phyloP scores from a whole-genome alignment of 2,329 filamentous ascomycete species.

The Nothophaeocryptopus gaeumannii region DNA sequence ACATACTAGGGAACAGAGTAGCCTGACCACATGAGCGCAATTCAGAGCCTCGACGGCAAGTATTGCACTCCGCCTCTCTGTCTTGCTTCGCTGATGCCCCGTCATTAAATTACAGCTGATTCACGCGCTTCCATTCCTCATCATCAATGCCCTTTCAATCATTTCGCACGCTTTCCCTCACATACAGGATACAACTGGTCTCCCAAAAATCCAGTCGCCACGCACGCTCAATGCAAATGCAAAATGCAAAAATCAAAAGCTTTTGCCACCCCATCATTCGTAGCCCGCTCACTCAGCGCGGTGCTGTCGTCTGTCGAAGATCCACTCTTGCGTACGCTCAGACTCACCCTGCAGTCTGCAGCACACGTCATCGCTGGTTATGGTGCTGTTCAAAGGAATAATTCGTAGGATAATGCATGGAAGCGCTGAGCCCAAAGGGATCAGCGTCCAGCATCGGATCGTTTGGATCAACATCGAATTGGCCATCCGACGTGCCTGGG shows the following conservation, averaged over 20 bases:
- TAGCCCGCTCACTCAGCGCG: constrained; percentile 18
- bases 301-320: constrained; percentile 13
- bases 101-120: too few species aligned
- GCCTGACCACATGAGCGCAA: too few species aligned
- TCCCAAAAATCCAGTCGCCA: constrained; percentile 16
- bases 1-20: too few species aligned
- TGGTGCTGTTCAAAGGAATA: constrained; percentile 26
- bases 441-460: constrained; percentile 89
- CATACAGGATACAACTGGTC: neutral
- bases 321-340: constrained; percentile 1
- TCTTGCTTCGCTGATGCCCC: too few species aligned
- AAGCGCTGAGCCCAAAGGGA: constrained; percentile 87
- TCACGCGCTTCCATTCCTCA: too few species aligned
- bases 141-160: too few species aligned
- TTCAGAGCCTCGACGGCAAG: too few species aligned
- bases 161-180: too few species aligned
- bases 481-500: constrained; percentile 26
- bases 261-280: constrained; percentile 12
- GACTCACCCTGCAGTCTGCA: neutral
- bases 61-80: too few species aligned
- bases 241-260: constrained; percentile 3
- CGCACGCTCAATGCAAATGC: constrained; percentile 9
- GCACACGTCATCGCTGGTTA: constrained; percentile 10
- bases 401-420: constrained; percentile 57
- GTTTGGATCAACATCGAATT: constrained; percentile 69